Evolutionary conservation across 2,329 filamentous ascomycete genomes (phyloP).

Genomic region (Pseudopithomyces maydicus): DNA sequence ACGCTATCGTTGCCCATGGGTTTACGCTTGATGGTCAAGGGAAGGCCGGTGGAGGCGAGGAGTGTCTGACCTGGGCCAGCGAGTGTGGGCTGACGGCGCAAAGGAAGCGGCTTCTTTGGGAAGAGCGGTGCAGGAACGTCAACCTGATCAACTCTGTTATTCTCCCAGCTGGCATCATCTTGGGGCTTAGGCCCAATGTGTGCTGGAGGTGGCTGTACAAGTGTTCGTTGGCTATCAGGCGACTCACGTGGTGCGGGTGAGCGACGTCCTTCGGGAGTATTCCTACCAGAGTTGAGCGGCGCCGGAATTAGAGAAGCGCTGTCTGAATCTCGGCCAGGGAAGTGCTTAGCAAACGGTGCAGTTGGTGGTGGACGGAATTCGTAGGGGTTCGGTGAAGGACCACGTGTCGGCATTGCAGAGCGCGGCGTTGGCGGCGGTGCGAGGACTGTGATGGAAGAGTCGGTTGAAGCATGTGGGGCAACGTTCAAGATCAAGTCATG

Average conservation of each 20-base stretch:
- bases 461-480: constrained; percentile 32
- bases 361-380: constrained; percentile 4
- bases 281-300: constrained; percentile 2
- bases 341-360: constrained; percentile 10
- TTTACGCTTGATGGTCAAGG: constrained; percentile 27
- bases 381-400: constrained; percentile 8
- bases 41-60: constrained; percentile 20
- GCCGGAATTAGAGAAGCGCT: constrained; percentile 9
- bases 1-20: constrained; percentile 16
- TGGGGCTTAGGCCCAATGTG: constrained; percentile 15
- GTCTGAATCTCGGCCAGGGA: constrained; percentile 12
- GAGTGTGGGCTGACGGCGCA: constrained; percentile 22
- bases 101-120: constrained; percentile 23
- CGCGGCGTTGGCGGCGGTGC: constrained; percentile 28
- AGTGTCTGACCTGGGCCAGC: constrained; percentile 23
- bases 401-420: constrained; percentile 14
- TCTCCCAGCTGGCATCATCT: constrained; percentile 33
- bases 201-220: constrained; percentile 1
- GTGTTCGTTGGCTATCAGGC: background rate
- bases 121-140: constrained; percentile 8
- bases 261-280: constrained; percentile 10
- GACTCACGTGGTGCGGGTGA: constrained; percentile 3
- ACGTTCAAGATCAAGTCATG: constrained; percentile 37
- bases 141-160: constrained; percentile 28
- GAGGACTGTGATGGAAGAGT: constrained; percentile 30